Evolutionary conservation across 805 yeast genomes (phyloP), one percentile per base, ranked within the genome.

Genomic region (Saturnispora dispora): DNA sequence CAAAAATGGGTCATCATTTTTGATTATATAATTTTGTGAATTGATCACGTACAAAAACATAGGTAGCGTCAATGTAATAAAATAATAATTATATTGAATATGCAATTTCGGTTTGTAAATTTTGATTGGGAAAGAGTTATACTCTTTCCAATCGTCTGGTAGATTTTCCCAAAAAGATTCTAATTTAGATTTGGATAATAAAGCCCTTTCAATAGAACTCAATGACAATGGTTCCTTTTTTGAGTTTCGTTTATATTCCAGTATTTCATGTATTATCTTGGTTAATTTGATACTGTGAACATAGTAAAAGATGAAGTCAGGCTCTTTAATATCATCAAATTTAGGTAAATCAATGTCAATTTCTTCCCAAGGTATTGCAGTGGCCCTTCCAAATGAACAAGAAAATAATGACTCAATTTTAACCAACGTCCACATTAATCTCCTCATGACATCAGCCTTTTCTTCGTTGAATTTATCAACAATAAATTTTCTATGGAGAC

Each of bases 341-440:
- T 48, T 46, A 1, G 78, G 77, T 39, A 70, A 64, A 17, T 65
- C 72, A 43, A 73, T 63, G 55, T 71, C 75, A 43, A 73, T 71
- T 37, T 74, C 78, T 48, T 71, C 71, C 60, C 72, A 70, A 17
- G 67, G 69, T 46, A 74, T 64, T n/a, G 70, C 70, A 51, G 74
- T 65, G 5, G 75, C 72, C 40, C 78, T 61, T 15, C 78, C 79
- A 60, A 75, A 71, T 7, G 73, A 70, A 37, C 74, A 65, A 54
- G 76, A 70, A 22, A 73, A 52, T 0, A 70, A 61, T 36, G 71
- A 62, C 55, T 74, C 79, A 30, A 61, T 60, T 48, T 72, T 73
- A 39, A 72, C 68, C 30, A 76, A 50, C 0, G 78, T 64, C 78
- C 79, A 76, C 61, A 70, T 58, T n/a, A 71, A 63, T 36, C 74